Evolutionary conservation across 768 basidiomycete species (phyloP).

Genomic region (Xanthoconium purpureum): DNA sequence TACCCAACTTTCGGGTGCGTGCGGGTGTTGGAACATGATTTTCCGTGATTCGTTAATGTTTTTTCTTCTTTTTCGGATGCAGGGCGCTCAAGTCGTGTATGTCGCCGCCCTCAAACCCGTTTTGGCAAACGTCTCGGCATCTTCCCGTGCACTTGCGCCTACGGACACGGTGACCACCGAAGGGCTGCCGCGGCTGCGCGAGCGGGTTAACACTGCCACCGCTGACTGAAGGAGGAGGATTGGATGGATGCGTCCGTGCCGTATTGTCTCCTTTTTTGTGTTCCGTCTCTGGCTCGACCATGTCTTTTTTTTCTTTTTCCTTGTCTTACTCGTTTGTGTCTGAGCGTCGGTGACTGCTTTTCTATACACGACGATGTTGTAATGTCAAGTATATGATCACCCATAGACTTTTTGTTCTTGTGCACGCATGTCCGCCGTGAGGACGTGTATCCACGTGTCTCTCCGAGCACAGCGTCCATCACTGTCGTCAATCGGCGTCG

Average conservation of each 20-base stretch:
- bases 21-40: neutral
- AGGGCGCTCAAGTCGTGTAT: slow-evolving; percentile 90
- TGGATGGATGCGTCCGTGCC: neutral
- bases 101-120: slow-evolving; percentile 74
- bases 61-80: neutral
- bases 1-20: slow-evolving; percentile 80
- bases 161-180: slow-evolving; percentile 52
- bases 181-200: slow-evolving; percentile 33
- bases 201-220: slow-evolving; percentile 40
- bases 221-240: slow-evolving; percentile 27
- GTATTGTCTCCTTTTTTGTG: neutral
- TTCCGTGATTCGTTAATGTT: neutral
- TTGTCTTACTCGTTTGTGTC: neutral
- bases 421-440: neutral
- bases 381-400: slow-evolving; percentile 21
- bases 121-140: slow-evolving; percentile 58
- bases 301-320: neutral
- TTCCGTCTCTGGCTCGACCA: neutral
- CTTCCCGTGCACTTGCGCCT: slow-evolving; percentile 41
- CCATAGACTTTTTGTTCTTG: slow-evolving; percentile 17
- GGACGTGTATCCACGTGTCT: neutral
- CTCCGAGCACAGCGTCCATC: no score
- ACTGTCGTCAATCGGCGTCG: no score
- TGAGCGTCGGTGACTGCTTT: slow-evolving; percentile 13
- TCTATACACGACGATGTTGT: slow-evolving; percentile 18